These are phyloP conservation scores for Teratosphaeria destructans DNA, from an alignment of 2,329 filamentous ascomycete species.

Conservation along the genomic window DNA sequence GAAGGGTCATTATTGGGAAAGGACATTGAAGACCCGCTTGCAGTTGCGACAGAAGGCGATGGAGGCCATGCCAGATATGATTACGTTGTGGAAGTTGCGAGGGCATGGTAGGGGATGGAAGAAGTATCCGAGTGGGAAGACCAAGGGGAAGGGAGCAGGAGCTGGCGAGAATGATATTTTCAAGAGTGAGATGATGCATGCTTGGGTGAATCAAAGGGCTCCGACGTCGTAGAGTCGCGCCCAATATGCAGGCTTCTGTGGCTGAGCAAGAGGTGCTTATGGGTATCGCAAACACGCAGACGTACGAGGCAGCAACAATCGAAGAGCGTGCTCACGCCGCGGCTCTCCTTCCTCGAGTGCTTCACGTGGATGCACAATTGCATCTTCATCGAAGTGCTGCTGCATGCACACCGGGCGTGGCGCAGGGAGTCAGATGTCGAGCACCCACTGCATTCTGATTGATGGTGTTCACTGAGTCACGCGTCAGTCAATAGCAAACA, in stretches of 20 bases:
- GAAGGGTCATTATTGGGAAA: conserved; percentile 91
- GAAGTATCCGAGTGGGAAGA: conserved; percentile 50
- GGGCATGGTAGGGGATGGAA: conserved; percentile 66
- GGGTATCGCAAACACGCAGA: background rate
- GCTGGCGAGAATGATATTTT: conserved; percentile 5
- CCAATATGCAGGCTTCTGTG: background rate
- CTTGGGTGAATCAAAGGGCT: conserved; percentile 7
- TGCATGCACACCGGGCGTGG: background rate
- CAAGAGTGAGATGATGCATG: conserved; percentile 5
- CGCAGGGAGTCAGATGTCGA: too few species aligned
- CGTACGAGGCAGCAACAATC: background rate
- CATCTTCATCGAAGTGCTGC: background rate
- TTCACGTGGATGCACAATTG: background rate
- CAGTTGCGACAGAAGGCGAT: conserved; percentile 85
- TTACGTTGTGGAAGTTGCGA: conserved; percentile 89
- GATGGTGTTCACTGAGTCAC: background rate
- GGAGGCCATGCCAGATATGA: conserved; percentile 86
- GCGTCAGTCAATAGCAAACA: background rate
- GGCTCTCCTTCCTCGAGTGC: background rate
- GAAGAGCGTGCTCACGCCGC: background rate
- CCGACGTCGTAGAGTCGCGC: background rate
- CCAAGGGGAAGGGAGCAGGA: background rate
- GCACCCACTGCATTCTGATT: background rate
- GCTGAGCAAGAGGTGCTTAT: background rate
- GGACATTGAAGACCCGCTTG: conserved; percentile 71